Percentiles rank a stretch among this genome's conserved stretches.
phyloP scores from a whole-genome alignment of 163 green algal species.

The Scenedesmus sp. region DNA sequence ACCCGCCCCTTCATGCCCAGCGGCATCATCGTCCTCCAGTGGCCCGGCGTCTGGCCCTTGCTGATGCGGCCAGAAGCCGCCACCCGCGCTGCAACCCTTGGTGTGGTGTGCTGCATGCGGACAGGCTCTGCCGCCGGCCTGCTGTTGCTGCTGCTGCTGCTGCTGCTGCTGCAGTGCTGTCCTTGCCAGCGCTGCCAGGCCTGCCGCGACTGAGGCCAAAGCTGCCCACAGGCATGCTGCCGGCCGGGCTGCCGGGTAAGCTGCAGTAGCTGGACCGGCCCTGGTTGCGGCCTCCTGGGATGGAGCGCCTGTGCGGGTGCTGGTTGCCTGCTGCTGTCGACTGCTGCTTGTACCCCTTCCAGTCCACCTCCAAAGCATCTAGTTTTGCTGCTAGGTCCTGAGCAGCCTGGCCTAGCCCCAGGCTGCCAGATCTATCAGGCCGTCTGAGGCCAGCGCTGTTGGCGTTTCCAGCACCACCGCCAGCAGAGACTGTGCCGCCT shows the following conservation, averaged over 20 bases:
- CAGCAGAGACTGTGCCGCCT: not conserved
- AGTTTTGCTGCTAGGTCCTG: constrained; percentile 42
- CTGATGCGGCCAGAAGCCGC: constrained; percentile 13
- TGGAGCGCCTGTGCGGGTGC: not conserved
- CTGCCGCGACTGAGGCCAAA: constrained; percentile 10
- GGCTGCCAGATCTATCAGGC: not conserved
- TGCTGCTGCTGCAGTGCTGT: not conserved
- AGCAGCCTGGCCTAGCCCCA: not conserved
- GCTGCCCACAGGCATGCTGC: constrained; percentile 3
- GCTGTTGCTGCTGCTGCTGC: constrained; percentile 2
- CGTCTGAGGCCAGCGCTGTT: not conserved
- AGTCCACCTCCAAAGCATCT: constrained; percentile 34
- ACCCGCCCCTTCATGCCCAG: not conserved
- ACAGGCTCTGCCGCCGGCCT: constrained; percentile 15
- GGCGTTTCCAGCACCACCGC: not conserved
- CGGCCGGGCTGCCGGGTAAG: constrained; percentile 12
- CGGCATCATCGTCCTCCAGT: not conserved
- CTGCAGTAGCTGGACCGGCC: constrained; percentile 23
- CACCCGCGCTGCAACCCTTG: not conserved
- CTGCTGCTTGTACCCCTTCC: constrained; percentile 41
- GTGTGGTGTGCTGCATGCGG: constrained; percentile 13
- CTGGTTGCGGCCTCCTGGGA: not conserved
- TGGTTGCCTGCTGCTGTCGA: constrained; percentile 15
- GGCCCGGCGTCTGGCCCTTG: not conserved
- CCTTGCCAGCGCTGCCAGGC: not conserved